Conservation (phyloP, 2,329 filamentous ascomycete species). For the Penicillium sp. region DNA sequence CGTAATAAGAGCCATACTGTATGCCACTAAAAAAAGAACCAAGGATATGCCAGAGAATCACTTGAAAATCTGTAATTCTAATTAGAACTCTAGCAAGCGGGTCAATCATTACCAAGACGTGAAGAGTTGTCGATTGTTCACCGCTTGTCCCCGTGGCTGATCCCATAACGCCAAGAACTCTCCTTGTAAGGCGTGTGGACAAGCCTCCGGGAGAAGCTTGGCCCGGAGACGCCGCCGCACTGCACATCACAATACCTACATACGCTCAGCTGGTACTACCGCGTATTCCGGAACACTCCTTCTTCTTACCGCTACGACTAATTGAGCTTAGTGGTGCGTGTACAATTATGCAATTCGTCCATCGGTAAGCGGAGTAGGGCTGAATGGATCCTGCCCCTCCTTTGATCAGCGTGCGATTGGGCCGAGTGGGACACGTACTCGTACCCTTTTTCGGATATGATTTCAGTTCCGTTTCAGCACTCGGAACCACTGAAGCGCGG, state of each 20-base stretch:
- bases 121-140: background rate
- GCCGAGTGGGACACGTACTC: slow-evolving; percentile 15
- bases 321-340: background rate
- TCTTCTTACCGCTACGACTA: background rate
- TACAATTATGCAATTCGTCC: slow-evolving; percentile 8
- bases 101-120: background rate
- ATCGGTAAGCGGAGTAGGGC: slow-evolving; percentile 17
- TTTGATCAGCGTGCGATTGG: slow-evolving; percentile 17
- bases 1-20: slow-evolving; percentile 5
- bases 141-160: slow-evolving; percentile 11
- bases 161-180: slow-evolving; percentile 9
- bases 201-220: slow-evolving; percentile 30
- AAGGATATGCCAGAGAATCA: background rate
- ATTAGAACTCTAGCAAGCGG: background rate
- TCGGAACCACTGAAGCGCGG: background rate
- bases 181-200: slow-evolving; percentile 23
- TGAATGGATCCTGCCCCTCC: slow-evolving; percentile 14
- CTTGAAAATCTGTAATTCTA: background rate
- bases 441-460: background rate
- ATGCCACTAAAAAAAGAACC: background rate
- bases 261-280: background rate
- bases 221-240: slow-evolving; percentile 6
- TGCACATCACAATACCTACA: background rate
- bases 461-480: slow-evolving; percentile 3
- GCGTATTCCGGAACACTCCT: slow-evolving; percentile 4